Evolutionary conservation across 176 grass and related monocot species (phyloP).

Genomic region (Oryza brachyantha): DNA sequence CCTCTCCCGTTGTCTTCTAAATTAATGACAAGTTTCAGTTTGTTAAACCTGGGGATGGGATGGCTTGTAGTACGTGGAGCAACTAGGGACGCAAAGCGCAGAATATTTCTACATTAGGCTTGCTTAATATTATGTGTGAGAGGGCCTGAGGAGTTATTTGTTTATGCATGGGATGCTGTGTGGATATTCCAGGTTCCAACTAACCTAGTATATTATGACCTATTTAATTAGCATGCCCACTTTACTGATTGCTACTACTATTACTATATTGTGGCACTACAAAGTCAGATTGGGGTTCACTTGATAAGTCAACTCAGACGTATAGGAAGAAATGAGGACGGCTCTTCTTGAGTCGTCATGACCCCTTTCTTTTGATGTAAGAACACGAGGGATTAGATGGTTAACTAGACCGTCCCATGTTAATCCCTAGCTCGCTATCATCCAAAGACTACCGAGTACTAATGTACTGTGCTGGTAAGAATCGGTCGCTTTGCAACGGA

Average conservation of each 20-base stretch:
- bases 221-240: background rate
- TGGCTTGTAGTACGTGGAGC: background rate
- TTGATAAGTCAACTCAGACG: background rate
- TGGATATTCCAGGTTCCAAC: background rate
- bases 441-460: background rate
- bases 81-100: slow-evolving; percentile 21
- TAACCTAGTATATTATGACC: background rate
- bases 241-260: background rate
- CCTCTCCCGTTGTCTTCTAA: background rate
- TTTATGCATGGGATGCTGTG: background rate
- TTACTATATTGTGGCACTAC: background rate
- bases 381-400: background rate
- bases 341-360: too few relatives aligned
- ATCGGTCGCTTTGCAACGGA: background rate
- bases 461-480: background rate
- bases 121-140: background rate
- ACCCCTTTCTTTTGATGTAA: too few relatives aligned
- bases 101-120: slow-evolving; percentile 14
- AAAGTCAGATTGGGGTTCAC: background rate
- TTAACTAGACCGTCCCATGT: background rate
- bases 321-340: background rate
- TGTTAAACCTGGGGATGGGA: background rate
- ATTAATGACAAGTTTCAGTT: background rate
- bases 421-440: background rate
- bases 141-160: background rate